A percentile compares a stretch with the other conserved stretches of the same genome.
Evolutionary conservation across 306 rosid species (phyloP).

Genomic region (Ochetophila trinervis): DNA sequence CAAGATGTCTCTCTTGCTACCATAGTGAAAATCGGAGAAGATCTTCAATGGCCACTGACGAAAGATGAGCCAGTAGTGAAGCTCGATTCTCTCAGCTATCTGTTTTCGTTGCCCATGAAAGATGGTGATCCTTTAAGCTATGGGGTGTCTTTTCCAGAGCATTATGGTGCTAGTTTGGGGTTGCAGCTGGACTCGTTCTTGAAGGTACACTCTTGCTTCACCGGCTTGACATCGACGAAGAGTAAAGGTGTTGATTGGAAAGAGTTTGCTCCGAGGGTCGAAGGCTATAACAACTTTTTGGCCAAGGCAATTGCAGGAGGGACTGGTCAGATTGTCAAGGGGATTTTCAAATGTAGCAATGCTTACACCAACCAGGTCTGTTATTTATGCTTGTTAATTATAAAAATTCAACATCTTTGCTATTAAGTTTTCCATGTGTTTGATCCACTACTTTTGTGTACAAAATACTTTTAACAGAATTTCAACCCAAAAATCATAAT

Average conservation of each 20-base stretch:
- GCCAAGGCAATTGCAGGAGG: conserved; percentile 86
- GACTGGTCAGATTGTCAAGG: conserved; percentile 89
- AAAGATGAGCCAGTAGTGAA: conserved; percentile 95
- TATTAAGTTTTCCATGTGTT: no score
- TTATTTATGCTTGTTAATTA: background rate
- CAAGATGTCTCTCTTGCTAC: conserved; percentile 67
- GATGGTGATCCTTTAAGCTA: conserved; percentile 93
- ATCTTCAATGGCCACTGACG: conserved; percentile 90
- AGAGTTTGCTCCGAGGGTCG: conserved; percentile 90
- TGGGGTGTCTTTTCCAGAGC: conserved; percentile 64
- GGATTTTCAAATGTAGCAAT: conserved; percentile 88
- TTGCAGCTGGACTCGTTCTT: conserved; percentile 63
- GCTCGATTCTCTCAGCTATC: conserved; percentile 59
- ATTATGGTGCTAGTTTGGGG: conserved; percentile 38
- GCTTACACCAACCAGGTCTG: conserved; percentile 85
- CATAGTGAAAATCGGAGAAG: conserved; percentile 61
- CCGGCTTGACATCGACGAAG: conserved; percentile 38
- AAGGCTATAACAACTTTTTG: conserved; percentile 67
- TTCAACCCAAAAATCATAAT: no score
- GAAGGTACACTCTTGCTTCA: conserved; percentile 69
- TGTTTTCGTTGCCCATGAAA: conserved; percentile 68
- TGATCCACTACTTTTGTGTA: no score
- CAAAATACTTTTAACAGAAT: no score
- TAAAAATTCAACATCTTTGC: no score
- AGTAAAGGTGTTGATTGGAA: conserved; percentile 68